Evolutionary conservation across 1,284 basidiomycete genomes (phyloP).

Genomic region (Rhodotorula mucilaginosa): DNA sequence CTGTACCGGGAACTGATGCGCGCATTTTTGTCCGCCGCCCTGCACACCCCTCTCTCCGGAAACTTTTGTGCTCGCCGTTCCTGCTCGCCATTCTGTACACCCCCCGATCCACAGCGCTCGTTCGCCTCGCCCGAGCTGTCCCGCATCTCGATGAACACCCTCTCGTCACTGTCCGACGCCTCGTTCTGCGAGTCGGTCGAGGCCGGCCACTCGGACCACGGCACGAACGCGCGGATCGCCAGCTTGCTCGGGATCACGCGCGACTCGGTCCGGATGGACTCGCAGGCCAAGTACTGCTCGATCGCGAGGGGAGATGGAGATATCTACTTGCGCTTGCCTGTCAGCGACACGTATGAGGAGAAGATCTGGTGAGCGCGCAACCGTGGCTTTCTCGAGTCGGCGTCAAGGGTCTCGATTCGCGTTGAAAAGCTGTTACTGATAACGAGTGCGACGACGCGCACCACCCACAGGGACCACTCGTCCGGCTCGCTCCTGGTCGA

Average conservation of each 20-base stretch:
- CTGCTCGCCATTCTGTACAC: no score
- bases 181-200: conserved; percentile 91
- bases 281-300: conserved; percentile 92
- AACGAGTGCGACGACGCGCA: no score
- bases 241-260: conserved; percentile 66
- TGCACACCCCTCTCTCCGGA: no score
- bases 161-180: conserved; percentile 54
- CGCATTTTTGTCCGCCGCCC: no score
- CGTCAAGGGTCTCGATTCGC: background rate
- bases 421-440: no score
- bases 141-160: conserved; percentile 44
- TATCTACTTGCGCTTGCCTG: conserved; percentile 87
- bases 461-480: conserved; percentile 70
- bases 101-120: conserved; percentile 36
- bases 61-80: no score
- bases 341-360: conserved; percentile 69
- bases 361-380: conserved; percentile 70
- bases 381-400: background rate
- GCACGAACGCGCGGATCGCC: conserved; percentile 71
- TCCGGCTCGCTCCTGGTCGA: conserved; percentile 78
- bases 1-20: no score
- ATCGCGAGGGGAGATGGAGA: conserved; percentile 84
- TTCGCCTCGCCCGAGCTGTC: conserved; percentile 32
- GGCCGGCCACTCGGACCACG: conserved; percentile 84
- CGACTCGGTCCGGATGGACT: conserved; percentile 84